Base-by-base conservation (phyloP, 371 early-diverging fungal genomes). In the Mortierella sp. region DNA sequence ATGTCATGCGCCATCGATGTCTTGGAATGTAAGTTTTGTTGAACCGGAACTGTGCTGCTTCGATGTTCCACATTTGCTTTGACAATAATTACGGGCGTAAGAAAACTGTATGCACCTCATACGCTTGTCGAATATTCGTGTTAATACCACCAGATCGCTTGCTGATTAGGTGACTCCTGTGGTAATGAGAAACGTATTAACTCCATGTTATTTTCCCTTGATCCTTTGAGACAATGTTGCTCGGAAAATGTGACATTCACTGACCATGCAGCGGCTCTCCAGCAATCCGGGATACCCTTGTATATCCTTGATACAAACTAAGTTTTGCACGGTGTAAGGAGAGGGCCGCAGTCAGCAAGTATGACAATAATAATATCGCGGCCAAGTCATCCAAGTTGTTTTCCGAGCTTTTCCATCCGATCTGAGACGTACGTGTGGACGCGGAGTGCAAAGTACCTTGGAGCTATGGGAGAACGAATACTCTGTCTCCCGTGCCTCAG, bases 251-350 rank as follows among this genome's bases (percentile, higher is more conserved):
- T 43, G 51, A 21, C 41, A 23, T n/a, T 32, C 39, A 46, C 64
- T 66, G 64, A 87, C 87, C 90, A 90, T 58, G 84, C 87, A 30
- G 86, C 84, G 37, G 85, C 70, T 55, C 88, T 73, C 90, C 90
- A 90, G 41, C 86, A 81, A 61, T 90, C 87, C 17, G 90, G 90
- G 44, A 90, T 84, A 15, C 90, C 88, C 72, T 90, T 90, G 73
- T 80, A 84, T 1, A 89, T 80, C 34, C 90, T 78, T 26, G 69
- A 73, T 17, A 69, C 58, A 54, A 89, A 86, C 82, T 89, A 46
- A 19, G 6, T 30, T 30, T 23, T 17, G 19, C 31, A n/a, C 12
- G 39, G 15, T 4, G 30, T 8, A 15, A 48, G 28, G 19, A 7
- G 23, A 17, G 26, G 8, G 37, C 11, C 31, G 53, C 53, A 53